Evolutionary conservation across 202 grass and related monocot species (phyloP).

Genomic region (Setaria italica): DNA sequence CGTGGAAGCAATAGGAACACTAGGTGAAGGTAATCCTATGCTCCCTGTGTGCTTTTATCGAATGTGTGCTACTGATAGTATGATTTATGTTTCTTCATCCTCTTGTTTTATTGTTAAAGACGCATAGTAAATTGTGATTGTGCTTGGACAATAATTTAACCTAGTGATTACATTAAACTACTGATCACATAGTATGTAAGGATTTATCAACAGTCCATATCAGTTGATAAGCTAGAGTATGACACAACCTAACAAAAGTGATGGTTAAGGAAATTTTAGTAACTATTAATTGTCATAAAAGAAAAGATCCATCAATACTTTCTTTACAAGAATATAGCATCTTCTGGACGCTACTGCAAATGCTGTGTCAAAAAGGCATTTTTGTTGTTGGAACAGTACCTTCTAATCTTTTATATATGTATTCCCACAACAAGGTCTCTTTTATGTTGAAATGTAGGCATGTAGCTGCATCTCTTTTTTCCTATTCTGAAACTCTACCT

Average conservation of each 20-base stretch:
- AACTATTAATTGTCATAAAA: neutral
- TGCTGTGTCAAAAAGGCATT: neutral
- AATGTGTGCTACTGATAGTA: neutral
- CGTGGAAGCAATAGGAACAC: conserved; percentile 54
- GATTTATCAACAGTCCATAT: conserved; percentile 33
- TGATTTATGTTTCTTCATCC: neutral
- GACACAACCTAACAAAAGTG: conserved; percentile 12
- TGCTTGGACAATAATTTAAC: conserved; percentile 29
- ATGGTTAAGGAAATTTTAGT: conserved; percentile 7
- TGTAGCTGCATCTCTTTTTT: neutral
- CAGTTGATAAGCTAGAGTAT: neutral
- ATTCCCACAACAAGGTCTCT: neutral
- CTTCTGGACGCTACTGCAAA: conserved; percentile 15
- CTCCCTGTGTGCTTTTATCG: neutral
- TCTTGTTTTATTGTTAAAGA: conserved; percentile 36
- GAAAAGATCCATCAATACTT: conserved; percentile 9
- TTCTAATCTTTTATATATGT: conserved; percentile 12
- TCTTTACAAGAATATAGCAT: conserved; percentile 13
- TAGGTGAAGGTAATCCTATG: conserved; percentile 48
- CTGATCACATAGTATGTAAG: neutral
- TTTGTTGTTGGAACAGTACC: neutral
- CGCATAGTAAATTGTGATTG: conserved; percentile 30
- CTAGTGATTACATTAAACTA: conserved; percentile 21
- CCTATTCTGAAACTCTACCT: neutral
- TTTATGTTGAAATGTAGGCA: neutral